phyloP scores from a whole-genome alignment of 192 early-diverging fungal species.

The Cetraspora pellucida region DNA sequence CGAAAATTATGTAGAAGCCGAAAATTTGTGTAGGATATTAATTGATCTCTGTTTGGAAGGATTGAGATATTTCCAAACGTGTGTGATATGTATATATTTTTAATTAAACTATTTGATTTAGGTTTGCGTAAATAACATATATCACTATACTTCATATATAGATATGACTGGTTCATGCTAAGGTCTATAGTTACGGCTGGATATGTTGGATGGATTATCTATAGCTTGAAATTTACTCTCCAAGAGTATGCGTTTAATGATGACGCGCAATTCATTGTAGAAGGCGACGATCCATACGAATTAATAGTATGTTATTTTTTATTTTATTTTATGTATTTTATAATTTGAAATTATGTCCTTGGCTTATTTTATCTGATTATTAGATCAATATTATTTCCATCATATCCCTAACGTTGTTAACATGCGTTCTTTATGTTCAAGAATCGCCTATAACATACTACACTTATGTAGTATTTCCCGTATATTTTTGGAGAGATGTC shows the following conservation, averaged over 20 bases:
- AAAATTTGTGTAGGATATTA: slow-evolving; percentile 62
- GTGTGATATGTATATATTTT: neutral
- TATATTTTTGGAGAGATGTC: slow-evolving; percentile 81
- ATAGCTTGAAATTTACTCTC: slow-evolving; percentile 80
- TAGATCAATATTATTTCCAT: slow-evolving; percentile 46
- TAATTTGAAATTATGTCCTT: neutral
- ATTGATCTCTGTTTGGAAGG: slow-evolving; percentile 74
- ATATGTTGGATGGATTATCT: slow-evolving; percentile 89
- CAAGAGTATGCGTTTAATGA: slow-evolving; percentile 58
- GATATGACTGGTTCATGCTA: slow-evolving; percentile 94
- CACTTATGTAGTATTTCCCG: slow-evolving; percentile 81
- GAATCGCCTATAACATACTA: slow-evolving; percentile 86
- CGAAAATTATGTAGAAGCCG: slow-evolving; percentile 68
- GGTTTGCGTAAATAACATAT: neutral
- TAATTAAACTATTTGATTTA: neutral
- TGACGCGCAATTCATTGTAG: neutral
- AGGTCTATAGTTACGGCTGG: slow-evolving; percentile 80
- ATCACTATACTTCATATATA: neutral
- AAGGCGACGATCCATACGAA: no score
- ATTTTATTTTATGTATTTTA: no score
- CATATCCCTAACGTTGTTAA: slow-evolving; percentile 48
- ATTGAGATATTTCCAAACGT: slow-evolving; percentile 91
- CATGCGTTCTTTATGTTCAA: slow-evolving; percentile 70
- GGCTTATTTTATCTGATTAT: neutral
- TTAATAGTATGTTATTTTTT: no score